These are phyloP conservation scores for Letharia lupina DNA, from an alignment of 495 filamentous ascomycete genomes.

Conservation along the genomic window DNA sequence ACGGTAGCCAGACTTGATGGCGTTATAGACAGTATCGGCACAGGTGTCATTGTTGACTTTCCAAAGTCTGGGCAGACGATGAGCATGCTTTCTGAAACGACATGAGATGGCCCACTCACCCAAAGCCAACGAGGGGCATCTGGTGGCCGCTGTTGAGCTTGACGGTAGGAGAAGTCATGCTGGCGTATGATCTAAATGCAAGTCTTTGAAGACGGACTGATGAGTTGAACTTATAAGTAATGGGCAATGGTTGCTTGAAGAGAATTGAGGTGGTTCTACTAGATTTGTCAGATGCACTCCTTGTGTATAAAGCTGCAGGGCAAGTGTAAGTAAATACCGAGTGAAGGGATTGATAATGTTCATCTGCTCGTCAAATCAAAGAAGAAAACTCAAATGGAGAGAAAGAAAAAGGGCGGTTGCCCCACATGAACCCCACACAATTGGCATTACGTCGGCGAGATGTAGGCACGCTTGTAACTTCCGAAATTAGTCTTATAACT, in stretches of 20 bases:
- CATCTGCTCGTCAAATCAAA: conserved; percentile 2
- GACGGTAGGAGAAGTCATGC: conserved; percentile 44
- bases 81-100: conserved; percentile 1
- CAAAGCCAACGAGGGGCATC: conserved; percentile 81
- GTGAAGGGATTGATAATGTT: conserved; percentile 11
- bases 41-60: conserved; percentile 74
- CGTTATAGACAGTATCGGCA: conserved; percentile 76
- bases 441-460: neutral
- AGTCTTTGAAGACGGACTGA: conserved; percentile 2
- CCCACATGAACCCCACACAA: neutral
- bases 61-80: conserved; percentile 55
- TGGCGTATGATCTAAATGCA: conserved; percentile 27
- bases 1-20: conserved; percentile 82
- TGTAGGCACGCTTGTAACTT: neutral
- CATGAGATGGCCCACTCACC: conserved; percentile 22
- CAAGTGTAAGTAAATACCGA: conserved; percentile 2
- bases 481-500: neutral
- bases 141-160: conserved; percentile 74
- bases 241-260: conserved; percentile 2
- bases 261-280: conserved; percentile 14
- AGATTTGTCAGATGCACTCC: neutral
- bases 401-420: neutral
- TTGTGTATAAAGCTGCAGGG: no score
- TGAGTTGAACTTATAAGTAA: neutral
- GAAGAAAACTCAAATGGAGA: neutral